These are phyloP conservation scores for Rhynchosporium agropyri DNA, from an alignment of 2,329 filamentous ascomycete species.

Conservation along the genomic window DNA sequence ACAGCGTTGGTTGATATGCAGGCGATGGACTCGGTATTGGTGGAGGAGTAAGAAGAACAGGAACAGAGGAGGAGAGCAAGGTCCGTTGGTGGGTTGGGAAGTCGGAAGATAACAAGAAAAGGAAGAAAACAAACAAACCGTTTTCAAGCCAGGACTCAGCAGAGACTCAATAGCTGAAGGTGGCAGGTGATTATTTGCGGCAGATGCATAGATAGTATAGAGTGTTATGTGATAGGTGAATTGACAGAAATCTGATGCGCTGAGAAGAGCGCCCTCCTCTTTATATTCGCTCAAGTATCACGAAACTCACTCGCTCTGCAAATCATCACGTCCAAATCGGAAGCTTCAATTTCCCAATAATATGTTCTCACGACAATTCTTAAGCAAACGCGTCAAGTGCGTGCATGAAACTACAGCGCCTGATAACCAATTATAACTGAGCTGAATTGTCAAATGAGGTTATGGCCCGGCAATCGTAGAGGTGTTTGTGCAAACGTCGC, in stretches of 20 bases:
- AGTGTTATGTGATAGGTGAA: background rate
- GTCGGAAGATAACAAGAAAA: background rate
- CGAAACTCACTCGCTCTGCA: conserved; percentile 9
- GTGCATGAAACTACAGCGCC: conserved; percentile 18
- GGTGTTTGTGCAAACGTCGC: conserved; percentile 10
- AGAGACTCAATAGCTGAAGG: background rate
- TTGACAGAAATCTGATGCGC: conserved; percentile 1
- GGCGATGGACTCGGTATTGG: background rate
- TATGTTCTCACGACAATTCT: conserved; percentile 14
- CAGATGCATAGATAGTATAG: background rate
- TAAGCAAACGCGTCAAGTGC: conserved; percentile 30
- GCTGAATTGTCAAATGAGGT: conserved; percentile 8
- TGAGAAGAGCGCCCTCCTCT: conserved; percentile 17
- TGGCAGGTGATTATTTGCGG: background rate
- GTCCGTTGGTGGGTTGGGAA: background rate
- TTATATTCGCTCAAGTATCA: conserved; percentile 27
- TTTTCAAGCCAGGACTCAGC: conserved; percentile 1
- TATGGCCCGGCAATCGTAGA: conserved; percentile 21
- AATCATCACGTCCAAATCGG: conserved; percentile 35
- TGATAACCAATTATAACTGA: conserved; percentile 28
- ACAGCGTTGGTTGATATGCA: too few species aligned
- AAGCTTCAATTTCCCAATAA: conserved; percentile 3
- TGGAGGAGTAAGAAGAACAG: background rate
- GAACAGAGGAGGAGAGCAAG: background rate
- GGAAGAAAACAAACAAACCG: background rate